A percentile compares a stretch with the other conserved stretches of the same genome.
phyloP scores from a whole-genome alignment of 2,329 filamentous ascomycete genomes.

The Lachnum nothofagi region DNA sequence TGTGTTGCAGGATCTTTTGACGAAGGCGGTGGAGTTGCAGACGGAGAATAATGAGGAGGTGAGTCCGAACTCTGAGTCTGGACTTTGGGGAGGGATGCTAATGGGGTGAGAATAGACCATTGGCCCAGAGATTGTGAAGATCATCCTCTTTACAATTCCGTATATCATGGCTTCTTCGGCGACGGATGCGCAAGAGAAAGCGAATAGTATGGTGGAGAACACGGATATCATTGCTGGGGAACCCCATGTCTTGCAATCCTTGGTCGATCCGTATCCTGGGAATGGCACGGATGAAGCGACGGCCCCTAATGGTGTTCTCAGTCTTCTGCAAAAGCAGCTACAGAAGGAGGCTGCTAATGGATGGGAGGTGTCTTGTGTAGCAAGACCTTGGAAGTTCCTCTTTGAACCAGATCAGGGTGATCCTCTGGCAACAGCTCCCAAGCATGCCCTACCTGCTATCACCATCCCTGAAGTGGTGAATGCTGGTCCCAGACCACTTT shows the following conservation, averaged over 20 bases:
- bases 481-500: conserved; percentile 69
- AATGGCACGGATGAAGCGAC: conserved; percentile 59
- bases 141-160: conserved; percentile 89
- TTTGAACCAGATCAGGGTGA: conserved; percentile 56
- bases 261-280: conserved; percentile 79
- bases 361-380: conserved; percentile 69
- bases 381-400: conserved; percentile 63
- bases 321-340: conserved; percentile 79
- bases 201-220: conserved; percentile 77
- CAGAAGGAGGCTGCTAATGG: conserved; percentile 67
- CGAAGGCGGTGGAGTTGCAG: conserved; percentile 84
- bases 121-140: conserved; percentile 86
- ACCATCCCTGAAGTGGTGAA: conserved; percentile 69
- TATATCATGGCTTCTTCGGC: conserved; percentile 77
- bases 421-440: conserved; percentile 56
- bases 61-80: conserved; percentile 36
- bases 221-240: conserved; percentile 92
- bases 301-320: conserved; percentile 66
- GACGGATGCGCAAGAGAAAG: conserved; percentile 65
- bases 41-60: conserved; percentile 90
- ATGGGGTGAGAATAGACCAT: conserved; percentile 45
- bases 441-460: conserved; percentile 74
- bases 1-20: conserved; percentile 84
- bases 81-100: conserved; percentile 3
- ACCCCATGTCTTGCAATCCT: conserved; percentile 73